Evolutionary conservation across 768 basidiomycete species (phyloP), one percentile per base, ranked within the genome.

Genomic region (Pleurotus salmoneostramineus): DNA sequence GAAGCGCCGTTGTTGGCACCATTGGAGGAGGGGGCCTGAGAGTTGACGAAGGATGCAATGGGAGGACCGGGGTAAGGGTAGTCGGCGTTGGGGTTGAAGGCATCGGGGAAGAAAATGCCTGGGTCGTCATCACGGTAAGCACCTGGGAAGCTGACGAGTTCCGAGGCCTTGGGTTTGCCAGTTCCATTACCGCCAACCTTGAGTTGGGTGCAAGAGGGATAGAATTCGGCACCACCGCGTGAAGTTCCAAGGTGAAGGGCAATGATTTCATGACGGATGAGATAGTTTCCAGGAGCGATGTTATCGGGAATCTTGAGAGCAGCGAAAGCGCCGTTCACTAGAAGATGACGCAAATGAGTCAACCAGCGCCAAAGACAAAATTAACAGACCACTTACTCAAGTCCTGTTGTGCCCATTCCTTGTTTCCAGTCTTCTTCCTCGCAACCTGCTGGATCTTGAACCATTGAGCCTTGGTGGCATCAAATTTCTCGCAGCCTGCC

Each of bases 181-280:
- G 76, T 77, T 43, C 78, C 77, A 50, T 72, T 77, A 10, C 89
- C 89, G 3, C 76, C 71, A 37, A 92, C 68, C 40, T 66, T 72
- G 61, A 88, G 67, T 69, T 85, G 80, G 3, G 80, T 75, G 69
- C 91, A 93, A 32, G 83, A 81, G 0, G 88, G 85, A 68, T 93
- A 93, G 71, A 92, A 93, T 71, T 93, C 91, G 0, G 88, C 90
- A n/a, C 87, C 88, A 4, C 84, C 83, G 15, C 15, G 52, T 31
- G n/a, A 14, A 15, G 66, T 75, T 5, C 79, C 89, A 47, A 85
- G 77, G 64, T 92, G 91, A 12, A 92, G 81, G 10, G 87, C 86
- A 67, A 92, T 85, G 70, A 92, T 87, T 67, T 93, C 90, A 69
- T 91, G 85, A 1, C 90, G 87, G 66, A 91, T 68, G 58, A 93